Conservation (phyloP, 2,329 filamentous ascomycete species). For the Rhynchosporium agropyri region DNA sequence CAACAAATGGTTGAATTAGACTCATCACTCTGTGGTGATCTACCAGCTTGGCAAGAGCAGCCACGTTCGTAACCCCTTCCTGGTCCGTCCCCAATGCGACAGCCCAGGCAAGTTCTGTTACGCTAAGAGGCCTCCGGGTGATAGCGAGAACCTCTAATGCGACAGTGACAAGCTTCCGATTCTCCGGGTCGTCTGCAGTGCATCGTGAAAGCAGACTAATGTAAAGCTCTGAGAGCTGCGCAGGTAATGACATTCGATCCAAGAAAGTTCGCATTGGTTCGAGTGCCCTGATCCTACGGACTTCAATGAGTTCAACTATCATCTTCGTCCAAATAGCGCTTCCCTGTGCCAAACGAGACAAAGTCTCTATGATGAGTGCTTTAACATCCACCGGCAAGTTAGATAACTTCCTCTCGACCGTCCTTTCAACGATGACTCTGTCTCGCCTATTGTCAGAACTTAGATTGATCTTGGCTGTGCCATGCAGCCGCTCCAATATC, state of each 20-base stretch:
- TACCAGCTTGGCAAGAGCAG: slow-evolving; percentile 10
- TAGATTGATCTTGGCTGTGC: slow-evolving; percentile 4
- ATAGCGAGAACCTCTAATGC: slow-evolving; percentile 8
- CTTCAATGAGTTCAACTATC: slow-evolving; percentile 11
- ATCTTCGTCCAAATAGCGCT: slow-evolving; percentile 9
- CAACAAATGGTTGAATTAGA: slow-evolving; percentile 11
- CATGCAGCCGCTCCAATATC: slow-evolving; percentile 1
- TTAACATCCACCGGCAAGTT: slow-evolving; percentile 5
- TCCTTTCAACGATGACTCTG: slow-evolving; percentile 9
- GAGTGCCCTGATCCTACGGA: slow-evolving; percentile 8
- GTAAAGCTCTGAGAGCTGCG: slow-evolving; percentile 9
- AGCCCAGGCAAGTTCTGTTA: slow-evolving; percentile 6
- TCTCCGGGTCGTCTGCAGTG: slow-evolving; percentile 3
- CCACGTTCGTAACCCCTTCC: slow-evolving; percentile 1
- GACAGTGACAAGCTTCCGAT: slow-evolving; percentile 8
- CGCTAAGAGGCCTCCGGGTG: slow-evolving; percentile 8
- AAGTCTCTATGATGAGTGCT: slow-evolving; percentile 3
- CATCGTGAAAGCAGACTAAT: slow-evolving; percentile 8
- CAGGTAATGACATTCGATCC: slow-evolving; percentile 2
- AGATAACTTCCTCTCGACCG: background rate
- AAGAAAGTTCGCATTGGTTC: slow-evolving; percentile 4
- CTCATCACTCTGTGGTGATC: slow-evolving; percentile 7
- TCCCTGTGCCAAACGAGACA: slow-evolving; percentile 5
- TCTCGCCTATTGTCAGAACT: background rate
- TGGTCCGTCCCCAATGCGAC: slow-evolving; percentile 4